Base-by-base conservation (phyloP, 805 yeast genomes). In the Kockiozyma suomiensis region DNA sequence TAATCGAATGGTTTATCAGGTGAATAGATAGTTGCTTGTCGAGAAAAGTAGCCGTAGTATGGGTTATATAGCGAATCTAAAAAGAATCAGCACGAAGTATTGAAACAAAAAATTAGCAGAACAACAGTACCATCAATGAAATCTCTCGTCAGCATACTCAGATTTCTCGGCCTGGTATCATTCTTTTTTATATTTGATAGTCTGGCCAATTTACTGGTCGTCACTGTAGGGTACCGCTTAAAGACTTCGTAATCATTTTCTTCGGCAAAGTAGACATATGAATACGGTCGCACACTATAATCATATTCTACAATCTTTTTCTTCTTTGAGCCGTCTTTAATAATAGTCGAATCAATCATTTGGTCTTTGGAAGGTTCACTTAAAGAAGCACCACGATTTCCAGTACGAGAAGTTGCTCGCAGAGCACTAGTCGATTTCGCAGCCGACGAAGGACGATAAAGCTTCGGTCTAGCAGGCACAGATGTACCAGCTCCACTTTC, bases 61-160 rank as follows among this genome's bases (percentile, higher is more conserved):
- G 93, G 90, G 73, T 90, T 88, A 70, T 90, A 90, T 67, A 90
- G 74, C 19, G 93, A 85, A 71, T 90, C 96, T 59, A 17, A 12
- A 4, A n/a, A 8, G 17, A n/a, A n/a, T n/a, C n/a, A 21, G 42
- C 19, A 38, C n/a, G n/a, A n/a, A n/a, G n/a, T 15, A 38, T n/a
- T 38, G 19, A 32, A 15, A 25, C 6, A 19, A 17, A 15, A 30
- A 23, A 12, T n/a, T 7, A 7, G 21, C 32, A n/a, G 45, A 52
- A 15, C 19, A 25, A 5, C 17, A 57, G 5, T 55, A 60, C 66
- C 68, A 68, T 89, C 96, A 58, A 90, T 90, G 73, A 87, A 90
- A 68, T 88, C 96, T 10, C 88, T 76, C 0, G 86, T 74, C n/a
- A 85, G 75, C 92, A 90, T 86, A 70, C 87, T 86, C 5, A 84